Base-by-base conservation (phyloP, 2,329 filamentous ascomycete species). In the Ceratocystiopsis minuta region DNA sequence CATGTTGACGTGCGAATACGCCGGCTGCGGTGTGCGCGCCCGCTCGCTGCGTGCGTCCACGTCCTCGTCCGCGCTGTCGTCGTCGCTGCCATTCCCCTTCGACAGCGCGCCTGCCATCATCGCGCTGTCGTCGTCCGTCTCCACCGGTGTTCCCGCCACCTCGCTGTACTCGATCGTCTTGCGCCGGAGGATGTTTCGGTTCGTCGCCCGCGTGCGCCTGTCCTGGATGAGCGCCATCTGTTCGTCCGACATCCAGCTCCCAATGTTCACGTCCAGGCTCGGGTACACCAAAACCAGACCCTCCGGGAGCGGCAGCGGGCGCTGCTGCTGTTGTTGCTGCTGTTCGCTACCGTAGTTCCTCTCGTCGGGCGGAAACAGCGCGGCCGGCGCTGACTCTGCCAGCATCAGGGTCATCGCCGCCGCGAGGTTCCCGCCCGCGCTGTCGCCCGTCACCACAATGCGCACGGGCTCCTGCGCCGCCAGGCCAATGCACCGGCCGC, bases 191-290 rank as follows among this genome's bases (percentile, higher is more conserved):
- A 96, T 80, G 20, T 75, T 71, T 44, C 72, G 70, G 54, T 95
- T 94, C 1, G 78, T 85, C 51, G 78, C 78, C 18, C 85, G 72
- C 55, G 78, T 77, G 44, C 76, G 72, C 12, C 85, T 76, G 48
- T 94, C 87, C 49, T 85, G 78, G 48, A 98, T 93, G 46, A 98
- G 63, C 0, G 84, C 76, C 84, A 96, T 93, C 56, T 98, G 87
- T 57, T 96, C 88, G 52, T 96, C 88, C 0, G 84, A 87, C 87
- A 98, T 96, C 90, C 90, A 98, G 58, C 87, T 95, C 34, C 85
- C 85, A 49, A 96, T 96, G 53, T 93, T 95, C 81, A 96, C 86
- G 53, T 96, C 90, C 45, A 98, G 63, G 0, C 80, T 78, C 1
- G 90, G 90, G 53, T 98, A 98, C 45, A 92, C 77, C 39, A 94